Percentiles rank a stretch among this genome's conserved stretches.
phyloP scores from a whole-genome alignment of 768 basidiomycete genomes.

The Gyrodon lividus region DNA sequence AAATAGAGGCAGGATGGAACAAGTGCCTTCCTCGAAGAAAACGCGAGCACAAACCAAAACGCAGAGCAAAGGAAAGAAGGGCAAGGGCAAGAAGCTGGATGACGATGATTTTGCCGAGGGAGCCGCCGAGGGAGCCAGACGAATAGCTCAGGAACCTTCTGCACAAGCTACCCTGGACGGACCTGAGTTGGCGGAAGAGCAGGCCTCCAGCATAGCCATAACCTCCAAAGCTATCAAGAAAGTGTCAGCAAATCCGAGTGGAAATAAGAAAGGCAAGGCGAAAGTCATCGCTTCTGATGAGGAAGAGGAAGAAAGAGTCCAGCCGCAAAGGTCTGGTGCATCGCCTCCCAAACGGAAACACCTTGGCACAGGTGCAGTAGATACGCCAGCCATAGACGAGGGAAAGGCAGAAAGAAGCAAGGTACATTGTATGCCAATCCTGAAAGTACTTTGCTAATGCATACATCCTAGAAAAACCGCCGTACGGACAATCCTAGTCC shows the following conservation, averaged over 20 bases:
- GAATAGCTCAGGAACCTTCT: conserved; percentile 1
- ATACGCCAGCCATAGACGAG: not conserved
- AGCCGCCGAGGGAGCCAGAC: conserved; percentile 4
- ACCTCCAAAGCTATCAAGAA: conserved; percentile 19
- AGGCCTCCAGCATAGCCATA: not conserved
- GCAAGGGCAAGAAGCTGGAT: conserved; percentile 28
- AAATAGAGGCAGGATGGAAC: conserved; percentile 14
- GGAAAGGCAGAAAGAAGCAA: conserved; percentile 12
- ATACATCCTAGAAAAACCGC: conserved; percentile 13
- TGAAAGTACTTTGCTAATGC: not conserved
- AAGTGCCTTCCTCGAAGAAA: conserved; percentile 10
- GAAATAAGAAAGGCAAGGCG: conserved; percentile 30
- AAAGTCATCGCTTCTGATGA: conserved; percentile 24
- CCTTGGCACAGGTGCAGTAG: not conserved
- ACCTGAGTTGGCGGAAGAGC: not conserved
- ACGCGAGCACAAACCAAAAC: conserved; percentile 23
- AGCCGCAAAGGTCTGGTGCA: not conserved
- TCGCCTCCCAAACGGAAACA: not conserved
- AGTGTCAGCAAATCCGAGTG: conserved; percentile 9
- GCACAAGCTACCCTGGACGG: not conserved
- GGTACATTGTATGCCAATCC: conserved; percentile 5
- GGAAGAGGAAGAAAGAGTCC: conserved; percentile 21
- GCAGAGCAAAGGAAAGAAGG: conserved; percentile 25
- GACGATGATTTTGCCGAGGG: conserved; percentile 13
- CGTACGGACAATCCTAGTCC: conserved; percentile 4